Evolutionary conservation across 2,329 filamentous ascomycete genomes (phyloP).

Genomic region (Fusarium liriodendri): DNA sequence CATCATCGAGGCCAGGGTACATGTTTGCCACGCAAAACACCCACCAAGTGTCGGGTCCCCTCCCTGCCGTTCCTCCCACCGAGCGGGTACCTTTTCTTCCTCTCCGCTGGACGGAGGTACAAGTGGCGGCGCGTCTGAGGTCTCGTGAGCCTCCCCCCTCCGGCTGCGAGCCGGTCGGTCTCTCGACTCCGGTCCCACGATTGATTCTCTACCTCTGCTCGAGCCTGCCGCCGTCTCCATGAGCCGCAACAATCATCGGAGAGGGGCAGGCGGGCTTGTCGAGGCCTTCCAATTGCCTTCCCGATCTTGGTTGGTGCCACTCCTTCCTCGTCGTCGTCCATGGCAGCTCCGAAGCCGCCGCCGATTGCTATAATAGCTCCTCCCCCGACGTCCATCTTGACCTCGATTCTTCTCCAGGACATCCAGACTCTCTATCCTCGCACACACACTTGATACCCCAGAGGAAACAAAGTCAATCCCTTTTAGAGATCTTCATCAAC

Average conservation of each 20-base stretch:
- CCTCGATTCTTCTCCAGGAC: constrained; percentile 28
- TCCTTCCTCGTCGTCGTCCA: constrained; percentile 1
- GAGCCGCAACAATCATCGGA: constrained; percentile 33
- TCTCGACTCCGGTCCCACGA: constrained; percentile 45
- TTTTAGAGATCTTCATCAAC: constrained; percentile 13
- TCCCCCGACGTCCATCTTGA: constrained; percentile 28
- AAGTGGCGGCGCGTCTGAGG: constrained; percentile 36
- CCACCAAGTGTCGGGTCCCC: constrained; percentile 24
- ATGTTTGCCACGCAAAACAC: constrained; percentile 10
- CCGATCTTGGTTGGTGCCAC: constrained; percentile 26
- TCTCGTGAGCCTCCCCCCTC: constrained; percentile 39
- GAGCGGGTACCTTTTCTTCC: constrained; percentile 3
- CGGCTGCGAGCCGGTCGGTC: constrained; percentile 42
- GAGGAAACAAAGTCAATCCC: constrained; percentile 15
- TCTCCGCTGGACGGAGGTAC: constrained; percentile 14
- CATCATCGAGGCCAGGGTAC: constrained; percentile 3
- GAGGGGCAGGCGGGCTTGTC: constrained; percentile 19
- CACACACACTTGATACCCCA: constrained; percentile 18
- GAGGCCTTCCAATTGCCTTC: constrained; percentile 24
- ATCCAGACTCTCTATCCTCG: constrained; percentile 30
- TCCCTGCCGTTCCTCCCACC: neutral
- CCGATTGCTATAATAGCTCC: constrained; percentile 45
- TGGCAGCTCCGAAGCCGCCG: constrained; percentile 19
- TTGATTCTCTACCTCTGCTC: constrained; percentile 1
- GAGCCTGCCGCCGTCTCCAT: constrained; percentile 22